Percentiles rank a stretch among this genome's conserved stretches.
These are phyloP conservation scores for Pichia deserticola DNA, from an alignment of 805 yeast species.

Conservation along the genomic window DNA sequence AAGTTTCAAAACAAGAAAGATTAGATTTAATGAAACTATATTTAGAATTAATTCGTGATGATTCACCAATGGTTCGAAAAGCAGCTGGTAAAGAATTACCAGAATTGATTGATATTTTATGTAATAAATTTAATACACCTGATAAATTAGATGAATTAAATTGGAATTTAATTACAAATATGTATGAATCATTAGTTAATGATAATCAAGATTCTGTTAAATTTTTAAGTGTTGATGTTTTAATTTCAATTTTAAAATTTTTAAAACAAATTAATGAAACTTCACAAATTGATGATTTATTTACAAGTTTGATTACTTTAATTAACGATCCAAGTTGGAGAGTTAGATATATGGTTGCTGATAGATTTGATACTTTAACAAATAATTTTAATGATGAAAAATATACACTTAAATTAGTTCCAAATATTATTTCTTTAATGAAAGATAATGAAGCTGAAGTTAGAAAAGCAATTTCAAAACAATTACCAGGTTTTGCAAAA, in stretches of 20 bases:
- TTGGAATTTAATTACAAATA: constrained; percentile 70
- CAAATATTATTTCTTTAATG: constrained; percentile 69
- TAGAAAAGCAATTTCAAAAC: constrained; percentile 88
- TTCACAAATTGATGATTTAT: constrained; percentile 54
- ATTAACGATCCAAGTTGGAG: constrained; percentile 94
- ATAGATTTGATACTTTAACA: constrained; percentile 73
- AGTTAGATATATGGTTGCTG: constrained; percentile 98
- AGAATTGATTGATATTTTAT: constrained; percentile 51
- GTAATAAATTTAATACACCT: constrained; percentile 25
- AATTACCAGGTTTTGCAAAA: constrained; percentile 68
- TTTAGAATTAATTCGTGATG: constrained; percentile 72
- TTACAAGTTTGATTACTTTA: constrained; percentile 59
- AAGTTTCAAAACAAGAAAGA: constrained; percentile 49
- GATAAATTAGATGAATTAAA: constrained; percentile 50
- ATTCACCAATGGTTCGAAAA: constrained; percentile 96
- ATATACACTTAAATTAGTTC: constrained; percentile 52
- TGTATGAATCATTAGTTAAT: constrained; percentile 69
- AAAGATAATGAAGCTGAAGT: constrained; percentile 96
- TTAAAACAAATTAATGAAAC: constrained; percentile 51
- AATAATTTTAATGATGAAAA: constrained; percentile 51
- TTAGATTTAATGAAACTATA: constrained; percentile 59
- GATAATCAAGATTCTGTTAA: constrained; percentile 96
- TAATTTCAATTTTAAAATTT: constrained; percentile 71
- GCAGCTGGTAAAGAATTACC: constrained; percentile 88
- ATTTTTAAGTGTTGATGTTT: constrained; percentile 78